phyloP scores from a whole-genome alignment of 495 filamentous ascomycete genomes.

The Bacidia rubella region DNA sequence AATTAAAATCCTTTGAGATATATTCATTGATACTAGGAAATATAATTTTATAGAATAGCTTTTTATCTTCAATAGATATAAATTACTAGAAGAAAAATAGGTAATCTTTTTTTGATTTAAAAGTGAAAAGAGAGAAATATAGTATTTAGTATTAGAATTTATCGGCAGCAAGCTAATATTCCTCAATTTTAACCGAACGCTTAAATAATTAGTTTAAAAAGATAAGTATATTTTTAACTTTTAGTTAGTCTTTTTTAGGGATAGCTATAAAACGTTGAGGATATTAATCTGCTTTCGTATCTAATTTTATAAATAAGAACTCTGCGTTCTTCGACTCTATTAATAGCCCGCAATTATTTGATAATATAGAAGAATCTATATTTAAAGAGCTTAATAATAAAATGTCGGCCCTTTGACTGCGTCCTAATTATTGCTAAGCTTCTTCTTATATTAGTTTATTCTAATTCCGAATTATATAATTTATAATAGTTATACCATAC shows the following conservation, averaged over 20 bases:
- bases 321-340: neutral
- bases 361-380: neutral
- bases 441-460: too few relatives aligned
- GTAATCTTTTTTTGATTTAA: neutral
- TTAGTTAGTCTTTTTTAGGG: too few relatives aligned
- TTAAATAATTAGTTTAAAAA: too few relatives aligned
- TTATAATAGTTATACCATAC: too few relatives aligned
- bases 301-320: neutral
- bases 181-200: too few relatives aligned
- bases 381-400: too few relatives aligned
- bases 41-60: neutral
- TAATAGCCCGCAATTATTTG: neutral
- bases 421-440: too few relatives aligned
- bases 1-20: constrained; percentile 1
- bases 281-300: neutral
- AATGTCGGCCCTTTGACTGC: too few relatives aligned
- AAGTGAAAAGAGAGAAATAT: neutral
- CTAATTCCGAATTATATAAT: too few relatives aligned
- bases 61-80: neutral
- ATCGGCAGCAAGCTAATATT: too few relatives aligned
- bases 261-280: neutral
- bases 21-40: neutral
- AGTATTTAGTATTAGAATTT: neutral
- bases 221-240: too few relatives aligned
- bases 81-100: neutral